Conservation (phyloP, 495 filamentous ascomycete genomes). For the Clohesyomyces aquaticus region DNA sequence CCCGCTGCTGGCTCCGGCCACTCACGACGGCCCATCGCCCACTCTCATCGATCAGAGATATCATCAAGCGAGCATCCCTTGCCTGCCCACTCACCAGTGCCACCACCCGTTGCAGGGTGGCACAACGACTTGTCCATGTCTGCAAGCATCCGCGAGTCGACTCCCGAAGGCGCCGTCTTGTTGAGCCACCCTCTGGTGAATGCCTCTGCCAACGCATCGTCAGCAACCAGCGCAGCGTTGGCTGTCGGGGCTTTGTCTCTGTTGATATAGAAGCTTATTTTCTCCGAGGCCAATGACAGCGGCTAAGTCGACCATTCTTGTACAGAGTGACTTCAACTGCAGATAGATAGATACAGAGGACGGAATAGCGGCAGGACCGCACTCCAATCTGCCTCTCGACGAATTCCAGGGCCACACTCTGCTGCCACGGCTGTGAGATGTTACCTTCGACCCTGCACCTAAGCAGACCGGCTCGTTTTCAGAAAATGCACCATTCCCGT, state of each 20-base stretch:
- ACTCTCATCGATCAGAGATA: not conserved
- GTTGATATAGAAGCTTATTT: constrained; percentile 8
- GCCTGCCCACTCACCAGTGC: constrained; percentile 7
- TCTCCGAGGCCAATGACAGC: not conserved
- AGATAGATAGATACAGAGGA: no score
- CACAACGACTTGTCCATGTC: not conserved
- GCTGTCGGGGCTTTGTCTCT: not conserved
- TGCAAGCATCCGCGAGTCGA: not conserved
- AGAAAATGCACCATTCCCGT: not conserved
- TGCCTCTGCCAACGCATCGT: constrained; percentile 1
- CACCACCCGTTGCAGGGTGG: not conserved
- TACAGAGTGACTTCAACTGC: not conserved
- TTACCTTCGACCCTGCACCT: not conserved
- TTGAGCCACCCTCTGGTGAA: not conserved
- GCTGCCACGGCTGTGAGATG: not conserved
- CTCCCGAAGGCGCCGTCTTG: no score
- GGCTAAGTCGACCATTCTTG: not conserved
- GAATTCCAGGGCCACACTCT: not conserved
- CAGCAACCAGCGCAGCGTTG: constrained; percentile 1
- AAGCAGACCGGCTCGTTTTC: not conserved
- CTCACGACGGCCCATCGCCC: not conserved
- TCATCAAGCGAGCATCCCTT: constrained; percentile 5
- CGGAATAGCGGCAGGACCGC: no score
- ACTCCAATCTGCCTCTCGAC: no score
- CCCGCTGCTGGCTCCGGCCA: not conserved